phyloP scores from a whole-genome alignment of 805 yeast genomes.

The Ogataea pini region DNA sequence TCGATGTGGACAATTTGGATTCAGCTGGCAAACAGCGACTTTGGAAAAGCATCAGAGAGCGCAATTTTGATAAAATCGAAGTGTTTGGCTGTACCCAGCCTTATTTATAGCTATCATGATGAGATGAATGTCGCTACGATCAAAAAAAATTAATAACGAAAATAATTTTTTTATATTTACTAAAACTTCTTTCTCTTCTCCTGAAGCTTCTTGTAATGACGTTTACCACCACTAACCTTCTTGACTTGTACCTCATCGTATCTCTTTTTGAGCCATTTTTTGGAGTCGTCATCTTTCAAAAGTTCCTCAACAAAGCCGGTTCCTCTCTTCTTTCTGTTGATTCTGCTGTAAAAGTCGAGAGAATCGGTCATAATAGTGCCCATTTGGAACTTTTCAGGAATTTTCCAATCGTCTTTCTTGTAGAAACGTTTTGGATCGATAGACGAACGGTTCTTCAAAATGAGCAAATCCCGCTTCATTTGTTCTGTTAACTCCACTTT shows the following conservation, averaged over 20 bases:
- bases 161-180: neutral
- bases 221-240: constrained; percentile 63
- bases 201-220: constrained; percentile 61
- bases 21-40: constrained; percentile 44
- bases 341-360: constrained; percentile 71
- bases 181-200: constrained; percentile 57
- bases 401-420: constrained; percentile 75
- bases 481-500: constrained; percentile 71
- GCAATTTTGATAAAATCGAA: constrained; percentile 49
- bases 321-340: constrained; percentile 73
- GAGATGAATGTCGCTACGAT: neutral
- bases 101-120: neutral
- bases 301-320: constrained; percentile 80
- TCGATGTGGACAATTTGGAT: constrained; percentile 33
- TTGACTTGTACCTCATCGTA: constrained; percentile 75
- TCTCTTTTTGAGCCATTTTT: constrained; percentile 80
- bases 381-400: constrained; percentile 62
- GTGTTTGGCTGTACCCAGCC: constrained; percentile 20
- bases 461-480: constrained; percentile 71
- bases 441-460: constrained; percentile 84
- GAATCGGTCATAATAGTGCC: constrained; percentile 87
- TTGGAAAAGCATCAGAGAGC: constrained; percentile 53
- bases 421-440: constrained; percentile 95
- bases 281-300: constrained; percentile 67
- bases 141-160: neutral